phyloP scores from a whole-genome alignment of 768 basidiomycete species.

The Termitomyces sp. region DNA sequence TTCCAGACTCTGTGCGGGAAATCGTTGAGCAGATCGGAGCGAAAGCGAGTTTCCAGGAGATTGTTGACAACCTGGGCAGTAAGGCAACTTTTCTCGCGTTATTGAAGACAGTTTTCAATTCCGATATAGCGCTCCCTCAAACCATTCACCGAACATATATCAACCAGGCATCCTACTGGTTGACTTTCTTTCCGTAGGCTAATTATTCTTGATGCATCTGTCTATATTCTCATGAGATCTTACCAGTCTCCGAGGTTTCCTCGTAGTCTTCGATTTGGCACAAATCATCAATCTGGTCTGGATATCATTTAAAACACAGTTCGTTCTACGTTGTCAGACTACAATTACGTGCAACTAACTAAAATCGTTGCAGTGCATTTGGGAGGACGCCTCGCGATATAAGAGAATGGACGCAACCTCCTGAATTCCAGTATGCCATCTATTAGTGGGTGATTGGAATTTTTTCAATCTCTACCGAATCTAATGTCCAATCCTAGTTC shows the following conservation, averaged over 20 bases:
- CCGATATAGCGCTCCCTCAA: constrained; percentile 52
- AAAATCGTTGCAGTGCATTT: constrained; percentile 47
- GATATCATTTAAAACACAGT: constrained; percentile 83
- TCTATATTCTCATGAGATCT: neutral
- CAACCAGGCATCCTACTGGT: constrained; percentile 87
- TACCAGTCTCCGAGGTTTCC: constrained; percentile 86
- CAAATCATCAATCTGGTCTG: constrained; percentile 90
- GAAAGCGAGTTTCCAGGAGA: constrained; percentile 42
- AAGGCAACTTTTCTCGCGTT: constrained; percentile 15
- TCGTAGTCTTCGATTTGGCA: constrained; percentile 91
- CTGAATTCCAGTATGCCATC: constrained; percentile 83
- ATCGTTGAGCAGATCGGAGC: constrained; percentile 40
- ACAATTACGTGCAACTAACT: neutral
- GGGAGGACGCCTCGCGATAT: constrained; percentile 90
- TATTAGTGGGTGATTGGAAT: constrained; percentile 59
- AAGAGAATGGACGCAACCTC: constrained; percentile 86
- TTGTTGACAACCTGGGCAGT: constrained; percentile 44
- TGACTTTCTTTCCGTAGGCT: constrained; percentile 91
- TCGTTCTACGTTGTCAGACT: constrained; percentile 19
- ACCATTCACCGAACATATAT: constrained; percentile 87
- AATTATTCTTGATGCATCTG: neutral
- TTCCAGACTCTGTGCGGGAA: constrained; percentile 37
- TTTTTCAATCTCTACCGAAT: constrained; percentile 2
- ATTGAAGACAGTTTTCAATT: neutral
- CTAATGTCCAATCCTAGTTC: constrained; percentile 32